Evolutionary conservation across 306 rosid species (phyloP), one percentile per base, ranked within the genome.

Genomic region (Benincasa hispida): DNA sequence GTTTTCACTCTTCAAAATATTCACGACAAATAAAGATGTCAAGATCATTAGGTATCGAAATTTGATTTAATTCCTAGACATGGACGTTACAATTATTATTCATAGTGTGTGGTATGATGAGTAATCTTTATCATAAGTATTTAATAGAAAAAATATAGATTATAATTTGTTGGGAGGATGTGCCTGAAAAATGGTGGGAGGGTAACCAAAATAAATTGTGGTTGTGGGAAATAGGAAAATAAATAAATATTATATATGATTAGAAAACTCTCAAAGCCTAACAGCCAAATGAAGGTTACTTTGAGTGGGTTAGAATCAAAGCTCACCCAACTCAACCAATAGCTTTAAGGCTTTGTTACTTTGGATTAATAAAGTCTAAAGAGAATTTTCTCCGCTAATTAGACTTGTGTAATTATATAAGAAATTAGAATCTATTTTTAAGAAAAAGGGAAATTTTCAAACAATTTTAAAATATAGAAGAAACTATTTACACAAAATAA

Each of bases 261-360:
- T 60, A 60, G 37, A 27, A 27, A 45, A 60, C 45, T 62, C 12
- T 4, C 39, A 62, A 62, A 30, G 45, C 69, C 69, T 62, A 63
- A 63, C 70, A 34, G 47, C 70, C 70, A 34, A 66, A 68, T 24
- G 34, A 37, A 10, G 74, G 51, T 41, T 70, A 72, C 76, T 72
- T 72, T 72, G 76, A 72, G 76, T 72, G 60, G 60, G 58, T 72
- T 72, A 28, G 60, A 72, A 72, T 50, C 76, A 72, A 72, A 72
- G 10, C 39, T 48, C 76, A 42, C 58, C 55, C 55, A 70, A 45
- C 37, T 21, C 34, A 70, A 69, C 37, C 56, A 42, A 69, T 69
- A 21, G n/a, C 76, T 70, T 45, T 32, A 45, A 45, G 35, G 57
- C 74, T 15, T 63, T 63, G 24, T 63, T 63, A 63, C 70, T 63